Evolutionary conservation across 257 asterid species (phyloP).

Genomic region (Euphrasia confusa): DNA sequence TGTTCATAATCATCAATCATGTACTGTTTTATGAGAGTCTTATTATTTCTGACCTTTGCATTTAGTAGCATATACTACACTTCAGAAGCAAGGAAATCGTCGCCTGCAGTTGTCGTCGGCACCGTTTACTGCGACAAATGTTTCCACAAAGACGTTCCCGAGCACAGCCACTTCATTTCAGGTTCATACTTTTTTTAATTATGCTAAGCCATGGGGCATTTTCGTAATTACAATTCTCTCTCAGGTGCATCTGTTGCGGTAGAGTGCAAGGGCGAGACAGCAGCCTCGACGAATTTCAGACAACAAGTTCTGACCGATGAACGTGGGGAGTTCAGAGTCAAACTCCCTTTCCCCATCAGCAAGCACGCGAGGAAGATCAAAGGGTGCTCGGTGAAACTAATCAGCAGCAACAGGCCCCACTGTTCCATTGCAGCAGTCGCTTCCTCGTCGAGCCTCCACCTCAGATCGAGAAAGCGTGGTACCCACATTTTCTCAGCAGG

Average conservation of each 20-base stretch:
- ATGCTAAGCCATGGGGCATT: neutral
- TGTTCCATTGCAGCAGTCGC: slow-evolving; percentile 68
- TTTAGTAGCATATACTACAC: neutral
- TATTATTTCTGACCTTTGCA: slow-evolving; percentile 33
- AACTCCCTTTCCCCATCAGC: slow-evolving; percentile 58
- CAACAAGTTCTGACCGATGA: slow-evolving; percentile 53
- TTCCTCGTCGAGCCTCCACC: slow-evolving; percentile 45
- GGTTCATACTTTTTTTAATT: slow-evolving; percentile 30
- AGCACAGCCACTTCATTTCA: slow-evolving; percentile 51
- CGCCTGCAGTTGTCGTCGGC: slow-evolving; percentile 67
- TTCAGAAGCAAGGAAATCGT: slow-evolving; percentile 44
- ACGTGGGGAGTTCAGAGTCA: slow-evolving; percentile 65
- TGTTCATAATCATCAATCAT: slow-evolving; percentile 33
- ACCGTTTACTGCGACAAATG: slow-evolving; percentile 75
- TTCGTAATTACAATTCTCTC: neutral
- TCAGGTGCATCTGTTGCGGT: slow-evolving; percentile 78
- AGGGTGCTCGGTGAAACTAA: slow-evolving; percentile 59
- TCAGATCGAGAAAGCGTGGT: slow-evolving; percentile 55
- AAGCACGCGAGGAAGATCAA: slow-evolving; percentile 56
- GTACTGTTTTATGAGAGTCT: slow-evolving; percentile 36
- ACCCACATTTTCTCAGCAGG: slow-evolving; percentile 76
- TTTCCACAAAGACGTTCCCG: slow-evolving; percentile 39
- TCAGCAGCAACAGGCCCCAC: slow-evolving; percentile 61
- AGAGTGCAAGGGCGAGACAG: slow-evolving; percentile 43
- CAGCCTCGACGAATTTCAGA: slow-evolving; percentile 31